Percentiles rank a stretch among this genome's conserved stretches.
Conservation (phyloP, 73 alveolate genomes). For the Breviolum minutum region DNA sequence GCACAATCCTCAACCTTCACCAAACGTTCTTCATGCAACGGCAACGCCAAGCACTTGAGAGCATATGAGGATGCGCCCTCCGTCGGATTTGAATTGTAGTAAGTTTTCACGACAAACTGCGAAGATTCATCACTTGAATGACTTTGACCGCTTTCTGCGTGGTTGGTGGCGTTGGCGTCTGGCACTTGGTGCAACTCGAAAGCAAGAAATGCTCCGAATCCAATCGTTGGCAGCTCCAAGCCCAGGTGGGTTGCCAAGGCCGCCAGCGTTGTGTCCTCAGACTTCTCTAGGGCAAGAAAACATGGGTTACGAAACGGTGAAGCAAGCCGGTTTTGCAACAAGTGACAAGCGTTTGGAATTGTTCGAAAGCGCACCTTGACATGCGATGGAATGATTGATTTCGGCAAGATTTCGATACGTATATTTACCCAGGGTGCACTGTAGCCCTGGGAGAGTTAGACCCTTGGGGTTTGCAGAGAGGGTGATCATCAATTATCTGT, state of each 20-base stretch:
- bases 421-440: too few relatives aligned
- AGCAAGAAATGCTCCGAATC: slow-evolving; percentile 67
- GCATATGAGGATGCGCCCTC: slow-evolving; percentile 3
- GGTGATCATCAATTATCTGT: too few relatives aligned
- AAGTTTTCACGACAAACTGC: slow-evolving; percentile 5
- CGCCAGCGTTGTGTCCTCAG: slow-evolving; percentile 55
- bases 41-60: slow-evolving; percentile 11
- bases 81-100: slow-evolving; percentile 22
- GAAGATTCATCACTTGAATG: not conserved
- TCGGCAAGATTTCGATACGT: too few relatives aligned
- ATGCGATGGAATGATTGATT: too few relatives aligned
- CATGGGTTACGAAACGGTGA: too few relatives aligned
- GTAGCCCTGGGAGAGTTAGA: too few relatives aligned
- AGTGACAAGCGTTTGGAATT: too few relatives aligned
- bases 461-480: too few relatives aligned
- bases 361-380: too few relatives aligned
- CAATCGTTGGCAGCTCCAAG: slow-evolving; percentile 75
- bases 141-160: too few relatives aligned
- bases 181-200: slow-evolving; percentile 23
- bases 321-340: too few relatives aligned
- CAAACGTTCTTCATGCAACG: slow-evolving; percentile 3
- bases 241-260: slow-evolving; percentile 82
- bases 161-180: not conserved
- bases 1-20: slow-evolving; percentile 5
- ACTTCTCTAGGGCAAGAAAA: not conserved